Evolutionary conservation across 1,284 basidiomycete species (phyloP).

Genomic region (Grifola frondosa): DNA sequence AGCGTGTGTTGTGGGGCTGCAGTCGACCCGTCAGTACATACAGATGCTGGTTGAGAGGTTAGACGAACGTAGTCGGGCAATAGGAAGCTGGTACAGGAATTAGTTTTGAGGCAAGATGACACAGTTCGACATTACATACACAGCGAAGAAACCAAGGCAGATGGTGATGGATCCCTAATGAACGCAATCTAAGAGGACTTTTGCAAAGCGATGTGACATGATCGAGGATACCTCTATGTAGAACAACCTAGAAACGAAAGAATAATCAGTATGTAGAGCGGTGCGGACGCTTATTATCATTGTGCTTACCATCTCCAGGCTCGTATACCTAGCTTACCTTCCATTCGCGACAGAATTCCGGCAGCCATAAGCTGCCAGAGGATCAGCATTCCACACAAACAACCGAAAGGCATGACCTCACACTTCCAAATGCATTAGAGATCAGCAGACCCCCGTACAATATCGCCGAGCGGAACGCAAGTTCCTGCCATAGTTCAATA

Average conservation of each 20-base stretch:
- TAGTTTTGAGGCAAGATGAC: neutral
- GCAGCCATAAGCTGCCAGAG: constrained; percentile 57
- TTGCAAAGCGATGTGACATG: neutral
- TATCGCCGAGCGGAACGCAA: constrained; percentile 68
- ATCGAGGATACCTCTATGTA: constrained; percentile 50
- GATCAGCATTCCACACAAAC: neutral
- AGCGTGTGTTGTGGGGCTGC: constrained; percentile 66
- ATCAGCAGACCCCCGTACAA: constrained; percentile 70
- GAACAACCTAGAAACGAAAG: constrained; percentile 46
- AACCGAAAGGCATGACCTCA: constrained; percentile 32
- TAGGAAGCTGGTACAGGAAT: constrained; percentile 31
- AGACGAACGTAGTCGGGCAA: constrained; percentile 54
- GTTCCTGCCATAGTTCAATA: constrained; percentile 42
- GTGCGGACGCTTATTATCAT: neutral
- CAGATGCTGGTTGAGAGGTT: neutral
- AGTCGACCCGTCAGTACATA: neutral
- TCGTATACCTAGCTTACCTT: constrained; percentile 62
- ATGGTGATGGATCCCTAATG: constrained; percentile 57
- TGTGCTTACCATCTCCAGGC: constrained; percentile 72
- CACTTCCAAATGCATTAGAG: constrained; percentile 75
- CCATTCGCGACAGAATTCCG: constrained; percentile 68
- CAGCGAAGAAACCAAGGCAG: constrained; percentile 51
- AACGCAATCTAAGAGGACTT: neutral
- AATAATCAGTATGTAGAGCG: neutral
- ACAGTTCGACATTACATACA: constrained; percentile 48